Evolutionary conservation across 2,329 filamentous ascomycete species (phyloP).

Genomic region (Zelopaecilomyces penicillatus): DNA sequence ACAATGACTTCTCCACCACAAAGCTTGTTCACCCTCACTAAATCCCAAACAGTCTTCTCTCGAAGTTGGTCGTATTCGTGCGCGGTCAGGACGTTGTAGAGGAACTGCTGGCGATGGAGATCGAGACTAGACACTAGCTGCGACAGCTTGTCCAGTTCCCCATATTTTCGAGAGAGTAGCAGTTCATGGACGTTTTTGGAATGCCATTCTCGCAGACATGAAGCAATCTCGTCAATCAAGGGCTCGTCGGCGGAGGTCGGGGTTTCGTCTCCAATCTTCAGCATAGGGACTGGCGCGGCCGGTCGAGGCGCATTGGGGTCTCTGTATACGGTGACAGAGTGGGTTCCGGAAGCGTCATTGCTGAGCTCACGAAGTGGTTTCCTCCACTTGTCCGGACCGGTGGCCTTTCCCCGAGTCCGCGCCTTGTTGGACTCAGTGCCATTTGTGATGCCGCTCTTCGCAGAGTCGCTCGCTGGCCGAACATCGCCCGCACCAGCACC

Average conservation of each 20-base stretch:
- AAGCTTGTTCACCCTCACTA: constrained; percentile 90
- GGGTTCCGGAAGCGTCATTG: constrained; percentile 31
- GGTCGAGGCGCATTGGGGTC: constrained; percentile 67
- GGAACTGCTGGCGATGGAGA: constrained; percentile 74
- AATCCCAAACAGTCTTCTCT: constrained; percentile 89
- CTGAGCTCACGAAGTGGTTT: constrained; percentile 27
- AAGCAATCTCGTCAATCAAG: constrained; percentile 93
- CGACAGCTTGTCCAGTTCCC: constrained; percentile 71
- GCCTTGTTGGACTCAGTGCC: constrained; percentile 29
- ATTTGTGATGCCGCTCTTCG: constrained; percentile 43
- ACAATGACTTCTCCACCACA: constrained; percentile 92
- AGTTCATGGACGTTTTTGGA: constrained; percentile 93
- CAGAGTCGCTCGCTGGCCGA: constrained; percentile 38
- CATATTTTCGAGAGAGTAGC: constrained; percentile 74
- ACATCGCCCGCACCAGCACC: constrained; percentile 17
- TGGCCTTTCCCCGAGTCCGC: constrained; percentile 21
- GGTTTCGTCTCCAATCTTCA: constrained; percentile 96
- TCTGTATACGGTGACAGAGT: constrained; percentile 44
- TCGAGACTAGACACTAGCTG: constrained; percentile 76
- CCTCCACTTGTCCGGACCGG: constrained; percentile 17
- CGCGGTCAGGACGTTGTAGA: constrained; percentile 86
- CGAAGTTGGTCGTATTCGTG: constrained; percentile 74
- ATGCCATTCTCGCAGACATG: constrained; percentile 95
- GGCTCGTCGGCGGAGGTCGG: constrained; percentile 84
- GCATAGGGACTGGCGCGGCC: constrained; percentile 87